Percentiles rank a stretch among this genome's conserved stretches.
Conservation (phyloP, 2,329 filamentous ascomycete genomes). For the Aureobasidium sp. region DNA sequence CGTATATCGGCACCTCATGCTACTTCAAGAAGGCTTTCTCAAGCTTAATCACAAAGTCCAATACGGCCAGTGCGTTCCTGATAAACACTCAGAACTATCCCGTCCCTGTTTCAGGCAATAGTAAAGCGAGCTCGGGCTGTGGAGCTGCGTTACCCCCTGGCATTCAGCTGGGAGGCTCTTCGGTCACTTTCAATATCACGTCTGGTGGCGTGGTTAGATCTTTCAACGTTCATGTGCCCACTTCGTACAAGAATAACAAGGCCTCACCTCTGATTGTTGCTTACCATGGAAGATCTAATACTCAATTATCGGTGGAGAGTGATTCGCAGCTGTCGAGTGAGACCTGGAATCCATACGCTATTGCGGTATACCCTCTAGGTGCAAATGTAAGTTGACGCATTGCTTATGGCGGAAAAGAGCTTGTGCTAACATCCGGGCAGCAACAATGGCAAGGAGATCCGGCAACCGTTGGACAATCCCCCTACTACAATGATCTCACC, state of each 20-base stretch:
- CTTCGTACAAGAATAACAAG: constrained; percentile 32
- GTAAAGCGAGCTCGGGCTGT: constrained; percentile 23
- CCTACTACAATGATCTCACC: constrained; percentile 31
- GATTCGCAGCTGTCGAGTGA: constrained; percentile 42
- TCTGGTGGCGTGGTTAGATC: constrained; percentile 27
- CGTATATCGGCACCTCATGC: constrained; percentile 14
- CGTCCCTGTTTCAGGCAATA: constrained; percentile 3
- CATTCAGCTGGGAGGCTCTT: constrained; percentile 19
- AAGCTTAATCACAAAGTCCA: neutral
- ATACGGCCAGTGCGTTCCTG: neutral
- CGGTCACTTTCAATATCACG: constrained; percentile 18
- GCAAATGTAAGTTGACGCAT: constrained; percentile 27
- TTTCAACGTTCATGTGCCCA: constrained; percentile 34
- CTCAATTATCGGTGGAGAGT: constrained; percentile 33
- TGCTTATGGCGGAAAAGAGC: no score
- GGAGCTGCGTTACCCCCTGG: constrained; percentile 20
- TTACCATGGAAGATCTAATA: constrained; percentile 40
- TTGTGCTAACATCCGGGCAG: constrained; percentile 26
- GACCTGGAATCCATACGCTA: constrained; percentile 38
- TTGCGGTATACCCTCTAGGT: constrained; percentile 41
- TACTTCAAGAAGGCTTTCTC: constrained; percentile 15
- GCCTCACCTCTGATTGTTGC: constrained; percentile 41
- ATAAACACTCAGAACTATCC: constrained; percentile 14
- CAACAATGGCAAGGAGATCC: constrained; percentile 39
- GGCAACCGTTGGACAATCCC: constrained; percentile 27